Base-by-base conservation (phyloP, 2,329 filamentous ascomycete genomes). In the Beauveria brongniartii region DNA sequence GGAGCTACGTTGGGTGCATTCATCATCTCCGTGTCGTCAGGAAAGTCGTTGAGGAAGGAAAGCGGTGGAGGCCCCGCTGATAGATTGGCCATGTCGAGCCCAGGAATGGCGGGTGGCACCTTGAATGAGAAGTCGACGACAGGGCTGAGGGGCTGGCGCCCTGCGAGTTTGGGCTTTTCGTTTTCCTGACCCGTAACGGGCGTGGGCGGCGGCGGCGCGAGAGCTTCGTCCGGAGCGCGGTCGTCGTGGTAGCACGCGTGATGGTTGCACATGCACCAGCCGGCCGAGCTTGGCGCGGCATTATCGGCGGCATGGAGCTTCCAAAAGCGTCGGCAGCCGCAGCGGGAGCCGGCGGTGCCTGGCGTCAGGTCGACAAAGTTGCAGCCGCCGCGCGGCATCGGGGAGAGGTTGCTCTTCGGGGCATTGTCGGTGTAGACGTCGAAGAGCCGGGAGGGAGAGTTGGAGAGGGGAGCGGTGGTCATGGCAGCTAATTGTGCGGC, bases 321-420 rank as follows among this genome's bases (percentile, higher is more conserved):
- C 82, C 82, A 86, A 72, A 85, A 86, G 57, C 82, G 82, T 65
- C 82, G 82, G 66, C 83, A 86, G 68, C 83, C 83, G 64, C 83
- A 86, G 63, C 77, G 78, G 37, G 78, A 74, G 62, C 79, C 81
- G 68, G 76, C 77, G 64, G 81, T 75, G 61, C 82, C 78, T 62
- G 78, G 76, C 4, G 73, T 77, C 61, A 83, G 67, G 66, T 85
- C 81, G 62, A 82, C 78, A 68, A 78, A 85, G 70, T 85, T 84
- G 74, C 83, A 86, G 53, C 74, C 75, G 56, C 83, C 83, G 61
- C 74, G 73, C 2, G 82, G 82, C 10, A 84, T 75, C 61, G 66
- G 63, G 60, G 73, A 63, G 62, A 65, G 65, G 56, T 64, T 69
- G 63, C 67, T 64, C 61, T 59, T 41, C 63, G 65, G 51, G 7